Conservation (phyloP, 2,329 filamentous ascomycete species). For the Zalaria sp. region DNA sequence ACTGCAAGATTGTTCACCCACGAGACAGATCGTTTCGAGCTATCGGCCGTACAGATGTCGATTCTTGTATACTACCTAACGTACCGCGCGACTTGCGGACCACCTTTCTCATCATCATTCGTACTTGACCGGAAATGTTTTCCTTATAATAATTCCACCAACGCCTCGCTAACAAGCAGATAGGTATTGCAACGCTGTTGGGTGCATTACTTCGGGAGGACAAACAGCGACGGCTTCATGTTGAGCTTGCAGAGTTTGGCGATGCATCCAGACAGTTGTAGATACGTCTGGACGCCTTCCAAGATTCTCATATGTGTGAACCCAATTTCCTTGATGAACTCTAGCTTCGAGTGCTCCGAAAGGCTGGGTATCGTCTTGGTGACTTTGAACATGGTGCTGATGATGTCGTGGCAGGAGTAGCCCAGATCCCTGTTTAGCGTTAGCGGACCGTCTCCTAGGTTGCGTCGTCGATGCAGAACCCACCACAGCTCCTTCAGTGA, state of each 20-base stretch:
- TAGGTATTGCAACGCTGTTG: background rate
- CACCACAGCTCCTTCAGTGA: conserved; percentile 79
- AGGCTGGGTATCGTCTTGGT: conserved; percentile 89
- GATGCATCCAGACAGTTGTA: conserved; percentile 87
- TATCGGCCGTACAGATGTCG: no score
- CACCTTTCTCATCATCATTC: no score
- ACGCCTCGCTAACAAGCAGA: conserved; percentile 13
- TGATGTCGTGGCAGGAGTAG: conserved; percentile 98
- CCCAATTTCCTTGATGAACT: conserved; percentile 90
- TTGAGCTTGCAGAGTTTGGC: conserved; percentile 87
- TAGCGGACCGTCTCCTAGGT: conserved; percentile 3
- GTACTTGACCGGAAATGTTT: no score
- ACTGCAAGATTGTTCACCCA: no score
- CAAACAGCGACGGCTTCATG: conserved; percentile 82
- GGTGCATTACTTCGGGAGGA: conserved; percentile 20
- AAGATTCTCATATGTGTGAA: conserved; percentile 99
- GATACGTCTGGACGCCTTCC: conserved; percentile 89
- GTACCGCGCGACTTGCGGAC: no score
- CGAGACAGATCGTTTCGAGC: no score
- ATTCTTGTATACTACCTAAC: no score
- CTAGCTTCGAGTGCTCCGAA: conserved; percentile 87
- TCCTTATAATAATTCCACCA: conserved; percentile 5
- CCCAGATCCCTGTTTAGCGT: conserved; percentile 50
- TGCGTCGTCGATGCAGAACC: conserved; percentile 8
- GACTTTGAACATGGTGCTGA: conserved; percentile 97